phyloP scores from a whole-genome alignment of 495 filamentous ascomycete species.

The Aspergillus cavernicola region DNA sequence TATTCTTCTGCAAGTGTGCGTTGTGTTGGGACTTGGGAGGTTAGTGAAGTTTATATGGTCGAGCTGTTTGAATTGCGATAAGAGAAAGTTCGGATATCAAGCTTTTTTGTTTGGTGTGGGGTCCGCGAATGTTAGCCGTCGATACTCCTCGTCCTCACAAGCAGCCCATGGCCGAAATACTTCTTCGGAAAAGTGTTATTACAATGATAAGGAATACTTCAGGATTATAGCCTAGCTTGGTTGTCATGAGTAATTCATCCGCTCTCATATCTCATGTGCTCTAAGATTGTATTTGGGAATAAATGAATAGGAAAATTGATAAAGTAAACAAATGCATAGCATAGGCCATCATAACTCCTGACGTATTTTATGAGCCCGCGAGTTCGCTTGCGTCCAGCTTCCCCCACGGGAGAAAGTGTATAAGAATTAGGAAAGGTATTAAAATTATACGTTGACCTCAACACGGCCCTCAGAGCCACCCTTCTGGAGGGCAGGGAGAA shows the following conservation, averaged over 20 bases:
- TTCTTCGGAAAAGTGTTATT: too few relatives aligned
- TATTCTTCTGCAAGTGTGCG: not conserved
- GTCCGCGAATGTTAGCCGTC: too few relatives aligned
- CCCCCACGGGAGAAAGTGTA: slow-evolving; percentile 13
- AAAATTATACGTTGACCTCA: slow-evolving; percentile 72
- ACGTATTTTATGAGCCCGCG: slow-evolving; percentile 31
- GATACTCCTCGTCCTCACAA: too few relatives aligned
- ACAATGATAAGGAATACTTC: too few relatives aligned
- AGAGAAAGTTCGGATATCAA: not conserved
- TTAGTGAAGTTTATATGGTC: not conserved
- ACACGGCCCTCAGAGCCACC: slow-evolving; percentile 82
- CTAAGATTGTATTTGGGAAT: slow-evolving; percentile 27
- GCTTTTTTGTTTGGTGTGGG: not conserved
- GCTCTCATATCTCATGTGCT: slow-evolving; percentile 32
- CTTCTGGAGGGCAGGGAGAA: slow-evolving; percentile 77
- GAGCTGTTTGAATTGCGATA: slow-evolving; percentile 2
- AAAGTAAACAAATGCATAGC: slow-evolving; percentile 38
- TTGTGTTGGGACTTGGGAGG: not conserved
- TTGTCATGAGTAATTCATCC: not conserved
- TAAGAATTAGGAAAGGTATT: slow-evolving; percentile 15
- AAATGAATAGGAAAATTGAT: slow-evolving; percentile 26
- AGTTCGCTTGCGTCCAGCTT: slow-evolving; percentile 18
- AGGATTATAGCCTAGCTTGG: not conserved
- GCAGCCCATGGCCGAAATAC: too few relatives aligned
- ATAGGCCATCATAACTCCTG: slow-evolving; percentile 44